A percentile compares a stretch with the other conserved stretches of the same genome.
phyloP scores from a whole-genome alignment of 495 filamentous ascomycete genomes.

The Penicillium mononematosum region DNA sequence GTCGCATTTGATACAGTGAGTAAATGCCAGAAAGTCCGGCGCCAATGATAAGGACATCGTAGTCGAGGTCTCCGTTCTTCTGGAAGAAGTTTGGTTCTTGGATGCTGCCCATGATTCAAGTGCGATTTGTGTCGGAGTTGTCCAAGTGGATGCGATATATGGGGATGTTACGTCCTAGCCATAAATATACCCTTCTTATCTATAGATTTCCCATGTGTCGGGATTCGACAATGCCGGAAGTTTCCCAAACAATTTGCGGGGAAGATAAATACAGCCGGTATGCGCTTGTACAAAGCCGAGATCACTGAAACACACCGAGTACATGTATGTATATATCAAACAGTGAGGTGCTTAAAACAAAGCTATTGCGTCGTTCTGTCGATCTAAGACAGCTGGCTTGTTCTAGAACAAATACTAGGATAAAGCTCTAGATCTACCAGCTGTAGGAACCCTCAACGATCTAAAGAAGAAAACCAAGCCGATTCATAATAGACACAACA shows the following conservation, averaged over 20 bases:
- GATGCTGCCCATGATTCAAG: not conserved
- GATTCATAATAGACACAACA: too few species aligned
- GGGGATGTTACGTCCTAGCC: not conserved
- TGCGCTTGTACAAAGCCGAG: not conserved
- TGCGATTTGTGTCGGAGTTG: not conserved
- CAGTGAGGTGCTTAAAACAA: too few species aligned
- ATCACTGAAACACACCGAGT: not conserved
- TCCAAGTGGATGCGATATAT: not conserved
- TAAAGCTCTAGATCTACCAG: too few species aligned
- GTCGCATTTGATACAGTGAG: conserved; percentile 38
- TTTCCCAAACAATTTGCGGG: not conserved
- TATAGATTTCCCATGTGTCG: too few species aligned
- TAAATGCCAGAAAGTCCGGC: conserved; percentile 51
- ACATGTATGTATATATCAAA: too few species aligned
- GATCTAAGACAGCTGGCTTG: too few species aligned
- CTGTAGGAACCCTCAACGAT: too few species aligned
- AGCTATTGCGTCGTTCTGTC: too few species aligned
- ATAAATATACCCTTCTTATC: not conserved
- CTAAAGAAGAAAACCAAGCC: too few species aligned
- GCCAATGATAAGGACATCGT: conserved; percentile 51
- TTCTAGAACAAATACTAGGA: too few species aligned
- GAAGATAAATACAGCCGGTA: not conserved
- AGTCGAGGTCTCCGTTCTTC: not conserved
- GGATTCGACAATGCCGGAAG: too few species aligned
- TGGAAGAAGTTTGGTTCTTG: not conserved